A percentile compares a stretch with the other conserved stretches of the same genome.
Conservation (phyloP, 2,329 filamentous ascomycete genomes). For the Fusarium fujikuroi region DNA sequence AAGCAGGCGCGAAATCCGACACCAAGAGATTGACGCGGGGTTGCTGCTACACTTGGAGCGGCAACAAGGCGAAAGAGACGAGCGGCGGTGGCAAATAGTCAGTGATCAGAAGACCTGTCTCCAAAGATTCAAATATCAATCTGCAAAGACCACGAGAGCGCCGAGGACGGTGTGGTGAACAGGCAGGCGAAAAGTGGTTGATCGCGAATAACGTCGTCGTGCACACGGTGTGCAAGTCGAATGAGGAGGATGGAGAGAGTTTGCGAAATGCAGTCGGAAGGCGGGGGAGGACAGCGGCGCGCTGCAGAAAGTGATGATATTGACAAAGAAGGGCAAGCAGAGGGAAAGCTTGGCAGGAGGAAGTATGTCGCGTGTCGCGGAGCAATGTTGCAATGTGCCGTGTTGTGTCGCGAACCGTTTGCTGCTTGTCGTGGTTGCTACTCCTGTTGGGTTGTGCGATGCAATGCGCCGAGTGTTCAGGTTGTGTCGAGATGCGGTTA, state of each 20-base stretch:
- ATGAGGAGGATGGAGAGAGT: conserved; percentile 18
- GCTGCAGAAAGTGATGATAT: conserved; percentile 31
- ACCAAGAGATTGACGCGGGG: conserved; percentile 43
- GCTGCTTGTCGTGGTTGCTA: conserved; percentile 30
- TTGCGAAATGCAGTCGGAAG: conserved; percentile 37
- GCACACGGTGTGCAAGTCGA: conserved; percentile 17
- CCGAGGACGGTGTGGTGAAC: conserved; percentile 13
- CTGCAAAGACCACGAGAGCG: conserved; percentile 22
- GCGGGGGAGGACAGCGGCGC: conserved; percentile 40
- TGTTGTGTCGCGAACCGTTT: conserved; percentile 32
- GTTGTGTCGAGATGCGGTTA: conserved; percentile 43
- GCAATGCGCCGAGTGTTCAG: conserved; percentile 35
- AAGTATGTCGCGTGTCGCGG: conserved; percentile 37
- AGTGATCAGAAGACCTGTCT: conserved; percentile 24
- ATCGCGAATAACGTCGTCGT: conserved; percentile 20
- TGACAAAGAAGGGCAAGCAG: conserved; percentile 11
- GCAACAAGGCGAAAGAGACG: conserved; percentile 21
- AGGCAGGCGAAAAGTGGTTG: conserved; percentile 11
- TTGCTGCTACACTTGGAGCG: conserved; percentile 35
- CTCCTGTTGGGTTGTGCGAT: conserved; percentile 32
- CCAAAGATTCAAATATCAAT: conserved; percentile 20
- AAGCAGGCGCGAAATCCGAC: conserved; percentile 42
- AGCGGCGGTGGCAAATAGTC: conserved; percentile 37
- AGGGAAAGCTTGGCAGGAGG: conserved; percentile 8
- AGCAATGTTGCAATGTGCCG: conserved; percentile 34